Evolutionary conservation across 208 protist species (phyloP).

Genomic region (Herpetomonas tarakana): DNA sequence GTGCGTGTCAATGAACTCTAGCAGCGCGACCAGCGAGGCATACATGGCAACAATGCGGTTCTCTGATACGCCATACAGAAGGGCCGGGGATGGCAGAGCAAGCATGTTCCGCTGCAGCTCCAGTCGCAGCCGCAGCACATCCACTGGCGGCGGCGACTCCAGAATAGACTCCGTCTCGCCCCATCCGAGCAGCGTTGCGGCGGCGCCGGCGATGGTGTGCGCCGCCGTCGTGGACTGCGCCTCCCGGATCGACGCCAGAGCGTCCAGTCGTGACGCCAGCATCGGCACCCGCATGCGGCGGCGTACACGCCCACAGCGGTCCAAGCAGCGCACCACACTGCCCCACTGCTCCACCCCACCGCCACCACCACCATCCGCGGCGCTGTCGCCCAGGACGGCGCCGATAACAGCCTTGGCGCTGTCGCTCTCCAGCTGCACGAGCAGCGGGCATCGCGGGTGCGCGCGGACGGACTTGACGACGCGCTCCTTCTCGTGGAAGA

Average conservation of each 20-base stretch:
- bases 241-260: slow-evolving; percentile 67
- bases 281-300: slow-evolving; percentile 79
- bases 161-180: slow-evolving; percentile 60
- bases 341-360: slow-evolving; percentile 33
- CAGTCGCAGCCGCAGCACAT: slow-evolving; percentile 32
- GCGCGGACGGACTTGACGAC: slow-evolving; percentile 28
- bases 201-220: slow-evolving; percentile 13
- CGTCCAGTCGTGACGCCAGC: slow-evolving; percentile 68
- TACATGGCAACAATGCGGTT: slow-evolving; percentile 68
- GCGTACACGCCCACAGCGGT: slow-evolving; percentile 59
- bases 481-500: slow-evolving; percentile 36
- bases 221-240: slow-evolving; percentile 13
- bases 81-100: slow-evolving; percentile 38
- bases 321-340: slow-evolving; percentile 48
- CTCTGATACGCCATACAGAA: slow-evolving; percentile 64
- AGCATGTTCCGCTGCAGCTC: slow-evolving; percentile 64
- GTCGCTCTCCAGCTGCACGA: slow-evolving; percentile 46
- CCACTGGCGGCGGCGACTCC: slow-evolving; percentile 26
- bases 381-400: slow-evolving; percentile 13
- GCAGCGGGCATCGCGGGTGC: slow-evolving; percentile 38
- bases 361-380: neutral
- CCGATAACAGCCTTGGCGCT: slow-evolving; percentile 49
- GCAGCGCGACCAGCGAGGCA: slow-evolving; percentile 58
- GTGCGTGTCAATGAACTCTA: slow-evolving; percentile 49
- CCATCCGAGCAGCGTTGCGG: slow-evolving; percentile 46